A percentile compares a stretch with the other conserved stretches of the same genome.
phyloP scores from a whole-genome alignment of 2,329 filamentous ascomycete genomes.

The Xylaria multiplex region DNA sequence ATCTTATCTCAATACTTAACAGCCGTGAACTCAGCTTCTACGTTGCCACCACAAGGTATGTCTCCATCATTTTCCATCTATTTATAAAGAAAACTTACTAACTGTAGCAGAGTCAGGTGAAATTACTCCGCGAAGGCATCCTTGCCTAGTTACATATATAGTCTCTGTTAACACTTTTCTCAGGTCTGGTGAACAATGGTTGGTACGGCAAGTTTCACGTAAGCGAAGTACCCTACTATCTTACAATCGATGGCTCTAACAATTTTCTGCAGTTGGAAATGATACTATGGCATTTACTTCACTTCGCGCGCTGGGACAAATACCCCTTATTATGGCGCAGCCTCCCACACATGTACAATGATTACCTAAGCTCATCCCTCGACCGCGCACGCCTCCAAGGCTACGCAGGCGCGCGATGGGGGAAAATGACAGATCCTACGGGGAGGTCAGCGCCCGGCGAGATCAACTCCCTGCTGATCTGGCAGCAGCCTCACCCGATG shows the following conservation, averaged over 20 bases:
- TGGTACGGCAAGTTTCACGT: constrained; percentile 67
- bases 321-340: constrained; percentile 58
- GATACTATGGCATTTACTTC: constrained; percentile 63
- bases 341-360: constrained; percentile 57
- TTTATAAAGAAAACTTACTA: constrained; percentile 9
- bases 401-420: constrained; percentile 58
- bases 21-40: constrained; percentile 62
- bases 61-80: neutral
- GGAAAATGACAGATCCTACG: constrained; percentile 67
- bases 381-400: constrained; percentile 54
- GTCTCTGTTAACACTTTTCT: constrained; percentile 31
- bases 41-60: constrained; percentile 58
- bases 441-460: constrained; percentile 66
- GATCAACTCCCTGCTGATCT: constrained; percentile 69
- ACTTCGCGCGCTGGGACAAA: constrained; percentile 62
- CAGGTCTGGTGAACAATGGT: constrained; percentile 62
- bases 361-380: constrained; percentile 55
- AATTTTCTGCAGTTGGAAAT: constrained; percentile 57
- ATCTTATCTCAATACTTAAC: constrained; percentile 64
- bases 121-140: constrained; percentile 17
- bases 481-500: constrained; percentile 71
- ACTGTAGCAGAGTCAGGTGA: constrained; percentile 39
- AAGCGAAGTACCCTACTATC: constrained; percentile 30
- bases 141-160: neutral
- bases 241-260: neutral